Evolutionary conservation across 495 filamentous ascomycete genomes (phyloP).

Genomic region (Penicillium lagena): DNA sequence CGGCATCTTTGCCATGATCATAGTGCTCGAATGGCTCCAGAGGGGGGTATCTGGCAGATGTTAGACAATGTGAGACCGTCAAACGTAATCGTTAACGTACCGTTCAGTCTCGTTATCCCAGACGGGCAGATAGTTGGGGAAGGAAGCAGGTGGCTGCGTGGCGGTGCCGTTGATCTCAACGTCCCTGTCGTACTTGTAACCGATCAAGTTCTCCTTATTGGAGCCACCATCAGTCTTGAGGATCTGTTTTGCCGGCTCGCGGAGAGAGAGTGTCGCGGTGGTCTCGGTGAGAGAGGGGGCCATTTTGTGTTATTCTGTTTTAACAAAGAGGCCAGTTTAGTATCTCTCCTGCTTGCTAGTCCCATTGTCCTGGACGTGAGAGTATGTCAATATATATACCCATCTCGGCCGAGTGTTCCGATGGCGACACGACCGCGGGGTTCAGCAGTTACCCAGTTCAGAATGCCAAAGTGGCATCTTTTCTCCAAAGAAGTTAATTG

Average conservation of each 20-base stretch:
- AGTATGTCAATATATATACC: constrained; percentile 3
- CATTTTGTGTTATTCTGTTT: constrained; percentile 29
- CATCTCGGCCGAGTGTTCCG: constrained; percentile 3
- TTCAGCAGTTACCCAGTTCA: not conserved
- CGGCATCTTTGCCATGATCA: constrained; percentile 45
- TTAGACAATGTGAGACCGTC: not conserved
- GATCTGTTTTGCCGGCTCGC: constrained; percentile 25
- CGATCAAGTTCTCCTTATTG: constrained; percentile 57
- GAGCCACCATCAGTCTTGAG: constrained; percentile 37
- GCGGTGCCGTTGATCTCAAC: constrained; percentile 38
- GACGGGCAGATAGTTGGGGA: constrained; percentile 70
- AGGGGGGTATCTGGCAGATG: constrained; percentile 31
- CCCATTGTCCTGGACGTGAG: not conserved
- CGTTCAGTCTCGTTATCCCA: constrained; percentile 55
- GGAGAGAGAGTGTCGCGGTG: constrained; percentile 32
- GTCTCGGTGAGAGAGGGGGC: constrained; percentile 49
- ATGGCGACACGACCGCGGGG: constrained; percentile 13
- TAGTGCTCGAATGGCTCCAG: constrained; percentile 39
- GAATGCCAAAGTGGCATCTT: not conserved
- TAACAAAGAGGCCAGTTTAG: not conserved
- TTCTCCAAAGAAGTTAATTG: not conserved
- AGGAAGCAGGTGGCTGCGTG: constrained; percentile 45
- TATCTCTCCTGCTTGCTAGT: too few relatives aligned
- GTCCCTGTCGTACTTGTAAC: constrained; percentile 42
- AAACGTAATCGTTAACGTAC: constrained; percentile 10